phyloP scores from a whole-genome alignment of 192 early-diverging fungal genomes.

The Coemansia umbellata region DNA sequence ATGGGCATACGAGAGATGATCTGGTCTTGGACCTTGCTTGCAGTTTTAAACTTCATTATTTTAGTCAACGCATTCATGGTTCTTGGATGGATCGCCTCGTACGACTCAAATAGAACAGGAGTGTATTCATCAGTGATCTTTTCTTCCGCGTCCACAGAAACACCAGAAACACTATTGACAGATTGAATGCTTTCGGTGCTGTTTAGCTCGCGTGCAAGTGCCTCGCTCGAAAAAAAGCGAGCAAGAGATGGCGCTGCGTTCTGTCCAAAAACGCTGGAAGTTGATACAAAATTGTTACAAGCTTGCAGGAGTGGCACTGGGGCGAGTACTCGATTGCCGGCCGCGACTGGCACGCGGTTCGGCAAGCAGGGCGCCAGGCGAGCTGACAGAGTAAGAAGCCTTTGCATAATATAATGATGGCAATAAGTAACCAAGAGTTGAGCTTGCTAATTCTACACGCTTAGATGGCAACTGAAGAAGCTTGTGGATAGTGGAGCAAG shows the following conservation, averaged over 20 bases:
- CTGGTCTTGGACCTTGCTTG: conserved; percentile 82
- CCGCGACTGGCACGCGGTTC: conserved; percentile 17
- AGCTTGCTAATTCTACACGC: no score
- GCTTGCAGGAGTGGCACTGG: no score
- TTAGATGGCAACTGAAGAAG: no score
- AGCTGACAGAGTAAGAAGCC: conserved; percentile 7
- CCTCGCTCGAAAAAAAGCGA: conserved; percentile 25
- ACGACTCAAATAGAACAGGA: conserved; percentile 54
- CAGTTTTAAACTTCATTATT: conserved; percentile 69
- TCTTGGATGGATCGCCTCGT: conserved; percentile 32
- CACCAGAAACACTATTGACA: no score
- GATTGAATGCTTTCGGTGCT: no score
- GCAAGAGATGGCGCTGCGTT: not conserved
- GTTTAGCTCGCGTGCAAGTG: conserved; percentile 6
- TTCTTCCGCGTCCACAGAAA: no score
- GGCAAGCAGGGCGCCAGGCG: conserved; percentile 15
- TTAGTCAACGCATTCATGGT: conserved; percentile 58
- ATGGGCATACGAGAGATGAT: conserved; percentile 72
- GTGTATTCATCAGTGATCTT: conserved; percentile 40
- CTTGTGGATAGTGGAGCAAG: no score
- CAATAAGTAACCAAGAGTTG: no score
- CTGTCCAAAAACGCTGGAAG: not conserved
- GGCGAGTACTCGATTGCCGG: no score
- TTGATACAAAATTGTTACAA: no score
- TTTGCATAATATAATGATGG: conserved; percentile 17